Evolutionary conservation across 306 rosid genomes (phyloP).

Genomic region (Acacia crassicarpa): DNA sequence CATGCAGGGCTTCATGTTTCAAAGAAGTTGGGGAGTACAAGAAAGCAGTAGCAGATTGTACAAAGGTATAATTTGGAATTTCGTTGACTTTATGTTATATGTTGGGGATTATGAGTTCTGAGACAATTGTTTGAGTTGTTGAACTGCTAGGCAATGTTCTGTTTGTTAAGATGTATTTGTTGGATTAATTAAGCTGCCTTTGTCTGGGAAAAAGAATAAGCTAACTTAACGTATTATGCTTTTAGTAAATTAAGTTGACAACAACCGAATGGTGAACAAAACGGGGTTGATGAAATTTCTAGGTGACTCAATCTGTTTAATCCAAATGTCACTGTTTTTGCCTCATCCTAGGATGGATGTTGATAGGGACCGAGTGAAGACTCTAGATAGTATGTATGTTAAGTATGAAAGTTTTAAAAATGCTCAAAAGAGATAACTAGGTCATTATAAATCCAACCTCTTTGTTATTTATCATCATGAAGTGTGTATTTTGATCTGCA

Average conservation of each 20-base stretch:
- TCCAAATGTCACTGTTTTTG: background rate
- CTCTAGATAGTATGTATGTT: background rate
- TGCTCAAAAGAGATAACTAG: background rate
- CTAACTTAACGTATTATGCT: constrained; percentile 2
- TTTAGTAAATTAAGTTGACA: constrained; percentile 1
- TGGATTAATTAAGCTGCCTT: constrained; percentile 16
- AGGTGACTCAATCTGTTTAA: background rate
- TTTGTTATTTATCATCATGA: constrained; percentile 22
- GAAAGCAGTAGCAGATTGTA: constrained; percentile 96
- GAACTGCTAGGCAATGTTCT: background rate
- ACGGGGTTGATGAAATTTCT: background rate
- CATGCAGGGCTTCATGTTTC: constrained; percentile 92
- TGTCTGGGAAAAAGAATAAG: background rate
- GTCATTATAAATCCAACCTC: background rate
- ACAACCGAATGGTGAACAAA: background rate
- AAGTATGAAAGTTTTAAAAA: background rate
- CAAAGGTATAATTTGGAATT: constrained; percentile 57
- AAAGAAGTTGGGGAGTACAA: constrained; percentile 98
- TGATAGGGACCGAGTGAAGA: background rate
- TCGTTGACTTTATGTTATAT: background rate
- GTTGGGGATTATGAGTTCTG: background rate
- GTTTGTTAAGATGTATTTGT: constrained; percentile 15
- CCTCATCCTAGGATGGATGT: background rate
- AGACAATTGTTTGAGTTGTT: background rate
- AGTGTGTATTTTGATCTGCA: constrained; percentile 27